Base-by-base conservation (phyloP, 2,329 filamentous ascomycete species). In the Rhinocladiella similis region DNA sequence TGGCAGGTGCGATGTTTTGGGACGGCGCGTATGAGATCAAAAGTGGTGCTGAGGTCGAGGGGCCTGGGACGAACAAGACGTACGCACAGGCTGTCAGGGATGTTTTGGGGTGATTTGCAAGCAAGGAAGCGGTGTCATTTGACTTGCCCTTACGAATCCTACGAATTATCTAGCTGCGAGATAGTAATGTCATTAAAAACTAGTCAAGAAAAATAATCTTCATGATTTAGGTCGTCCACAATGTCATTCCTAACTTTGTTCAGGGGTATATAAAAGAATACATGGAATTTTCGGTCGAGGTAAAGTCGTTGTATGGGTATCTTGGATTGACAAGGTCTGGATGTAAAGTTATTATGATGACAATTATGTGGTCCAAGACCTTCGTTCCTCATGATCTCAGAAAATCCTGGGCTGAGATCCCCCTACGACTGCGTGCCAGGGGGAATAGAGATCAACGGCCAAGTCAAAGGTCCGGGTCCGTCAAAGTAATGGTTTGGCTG, bases 1-100 rank as follows among this genome's bases (percentile, higher is more conserved):
- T 65, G 2, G 63, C 58, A 0, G 63, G 63, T 25, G 61, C 56
- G 1, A 57, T 57, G 53, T 62, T 56, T 33, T 65, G 61, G 63
- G 60, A 63, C 27, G 61, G 58, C 14, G 59, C 53, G 22, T 61
- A 63, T 38, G 47, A 55, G 53, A 56, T 54, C 13, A 33, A 48
- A 19, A 56, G 53, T 29, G 59, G 39, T 16, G 20, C 47, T 36
- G 9, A 1, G 14, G 25, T 56, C 14, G 50, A 47, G 13, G 50
- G 35, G 5, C 42, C 49, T 29, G 54, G 54, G 10, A 18, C 16
- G 42, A 50, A 47, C 13, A 43, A 36, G 38, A 63, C 55, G 5
- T 61, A 54, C 50, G 59, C 52, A 7, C 27, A 57, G 12, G 53
- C 60, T 18, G 56, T 61, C 6, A 59, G 39, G 51, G 42, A 60